Evolutionary conservation across 805 yeast species (phyloP).

Genomic region (Jamesozyma spencerorum): DNA sequence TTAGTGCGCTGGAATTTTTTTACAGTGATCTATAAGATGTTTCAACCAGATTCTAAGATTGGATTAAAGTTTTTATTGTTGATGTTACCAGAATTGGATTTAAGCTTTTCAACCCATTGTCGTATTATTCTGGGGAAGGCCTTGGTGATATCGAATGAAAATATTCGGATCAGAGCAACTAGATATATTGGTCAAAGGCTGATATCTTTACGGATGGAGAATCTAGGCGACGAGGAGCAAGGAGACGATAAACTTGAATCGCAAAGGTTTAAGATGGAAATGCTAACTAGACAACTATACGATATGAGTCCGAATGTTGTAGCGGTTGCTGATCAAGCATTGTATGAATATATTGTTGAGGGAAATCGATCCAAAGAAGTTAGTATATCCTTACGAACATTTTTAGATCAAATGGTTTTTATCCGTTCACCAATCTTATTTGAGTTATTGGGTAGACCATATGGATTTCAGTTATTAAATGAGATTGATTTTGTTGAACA

Average conservation of each 20-base stretch:
- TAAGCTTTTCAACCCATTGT: conserved; percentile 52
- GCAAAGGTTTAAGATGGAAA: conserved; percentile 28
- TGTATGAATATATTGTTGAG: conserved; percentile 43
- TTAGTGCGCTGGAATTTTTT: conserved; percentile 79
- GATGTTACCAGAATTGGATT: conserved; percentile 55
- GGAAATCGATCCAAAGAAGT: conserved; percentile 28
- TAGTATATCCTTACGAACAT: conserved; percentile 20
- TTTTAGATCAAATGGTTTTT: conserved; percentile 38
- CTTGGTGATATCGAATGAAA: conserved; percentile 43
- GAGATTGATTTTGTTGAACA: conserved; percentile 50
- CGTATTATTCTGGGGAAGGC: conserved; percentile 59
- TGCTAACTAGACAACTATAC: conserved; percentile 59
- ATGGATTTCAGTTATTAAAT: conserved; percentile 60
- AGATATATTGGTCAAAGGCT: conserved; percentile 34
- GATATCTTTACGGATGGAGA: conserved; percentile 7
- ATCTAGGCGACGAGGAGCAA: not conserved
- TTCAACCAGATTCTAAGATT: conserved; percentile 42
- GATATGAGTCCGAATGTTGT: conserved; percentile 53
- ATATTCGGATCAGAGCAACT: conserved; percentile 51
- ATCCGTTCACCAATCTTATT: conserved; percentile 50
- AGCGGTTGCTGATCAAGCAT: conserved; percentile 43
- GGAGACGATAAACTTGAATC: conserved; percentile 4
- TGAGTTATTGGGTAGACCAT: conserved; percentile 52
- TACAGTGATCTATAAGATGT: conserved; percentile 66
- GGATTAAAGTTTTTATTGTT: conserved; percentile 45